These are phyloP conservation scores for Scheffersomyces coipomensis DNA, from an alignment of 805 yeast species.

Conservation along the genomic window DNA sequence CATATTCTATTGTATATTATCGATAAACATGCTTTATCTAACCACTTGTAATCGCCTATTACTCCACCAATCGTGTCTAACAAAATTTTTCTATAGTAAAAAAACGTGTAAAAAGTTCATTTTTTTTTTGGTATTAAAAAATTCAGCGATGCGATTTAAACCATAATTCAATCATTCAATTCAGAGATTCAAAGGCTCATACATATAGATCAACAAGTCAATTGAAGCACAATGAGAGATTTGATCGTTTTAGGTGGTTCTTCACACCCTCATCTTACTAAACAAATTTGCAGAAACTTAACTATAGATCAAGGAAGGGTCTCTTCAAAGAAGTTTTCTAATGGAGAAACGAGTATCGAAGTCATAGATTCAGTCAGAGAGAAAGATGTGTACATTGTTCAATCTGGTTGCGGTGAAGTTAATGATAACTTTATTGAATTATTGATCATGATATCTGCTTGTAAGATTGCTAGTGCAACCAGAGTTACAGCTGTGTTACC, in stretches of 20 bases:
- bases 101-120: background rate
- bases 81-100: too few relatives aligned
- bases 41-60: too few relatives aligned
- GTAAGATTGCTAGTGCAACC: constrained; percentile 86
- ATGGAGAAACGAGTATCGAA: constrained; percentile 92
- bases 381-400: constrained; percentile 90
- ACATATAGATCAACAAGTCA: too few relatives aligned
- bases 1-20: too few relatives aligned
- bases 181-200: too few relatives aligned
- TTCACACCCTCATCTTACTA: constrained; percentile 79
- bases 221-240: constrained; percentile 82
- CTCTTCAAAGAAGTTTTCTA: constrained; percentile 62
- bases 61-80: too few relatives aligned
- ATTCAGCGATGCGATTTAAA: background rate
- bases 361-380: constrained; percentile 89
- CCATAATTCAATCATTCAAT: too few relatives aligned
- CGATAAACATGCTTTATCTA: too few relatives aligned
- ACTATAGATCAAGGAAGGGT: constrained; percentile 73
- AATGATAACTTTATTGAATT: constrained; percentile 85
- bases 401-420: constrained; percentile 83
- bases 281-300: constrained; percentile 70
- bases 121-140: too few relatives aligned
- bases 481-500: constrained; percentile 92
- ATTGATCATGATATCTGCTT: constrained; percentile 82
- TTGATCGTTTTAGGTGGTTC: constrained; percentile 88